A percentile compares a stretch with the other conserved stretches of the same genome.
These are phyloP conservation scores for Arthrobotrys megalospora DNA, from an alignment of 2,329 filamentous ascomycete species.

Conservation along the genomic window DNA sequence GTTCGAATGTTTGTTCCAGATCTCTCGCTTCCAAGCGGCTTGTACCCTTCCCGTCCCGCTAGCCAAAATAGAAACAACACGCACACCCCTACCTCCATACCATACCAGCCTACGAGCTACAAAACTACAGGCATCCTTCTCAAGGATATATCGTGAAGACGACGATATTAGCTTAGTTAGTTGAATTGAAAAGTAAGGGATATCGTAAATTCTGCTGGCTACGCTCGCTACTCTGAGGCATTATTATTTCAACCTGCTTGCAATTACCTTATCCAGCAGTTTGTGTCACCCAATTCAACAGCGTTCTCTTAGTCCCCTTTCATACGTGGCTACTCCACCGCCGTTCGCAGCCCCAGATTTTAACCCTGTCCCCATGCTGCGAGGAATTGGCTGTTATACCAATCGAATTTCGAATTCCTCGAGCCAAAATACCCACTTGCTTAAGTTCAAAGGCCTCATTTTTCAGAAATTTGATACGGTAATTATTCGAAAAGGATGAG, in stretches of 20 bases:
- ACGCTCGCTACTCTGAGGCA: slow-evolving; percentile 26
- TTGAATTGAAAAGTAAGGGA: not conserved
- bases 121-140: not conserved
- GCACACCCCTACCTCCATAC: slow-evolving; percentile 9
- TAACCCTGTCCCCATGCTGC: slow-evolving; percentile 1
- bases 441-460: not conserved
- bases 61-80: slow-evolving; percentile 61
- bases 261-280: slow-evolving; percentile 50
- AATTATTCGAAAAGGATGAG: not conserved
- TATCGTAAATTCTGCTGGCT: not conserved
- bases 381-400: slow-evolving; percentile 28
- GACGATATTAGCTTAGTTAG: not conserved
- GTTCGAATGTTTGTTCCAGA: slow-evolving; percentile 50
- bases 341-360: slow-evolving; percentile 41
- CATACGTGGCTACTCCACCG: slow-evolving; percentile 59
- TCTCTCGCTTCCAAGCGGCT: slow-evolving; percentile 58
- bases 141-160: slow-evolving; percentile 8
- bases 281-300: slow-evolving; percentile 49
- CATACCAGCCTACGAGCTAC: slow-evolving; percentile 15
- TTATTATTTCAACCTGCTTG: slow-evolving; percentile 41
- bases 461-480: slow-evolving; percentile 17
- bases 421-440: not conserved
- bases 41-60: slow-evolving; percentile 9
- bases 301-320: slow-evolving; percentile 34
- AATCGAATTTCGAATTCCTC: slow-evolving; percentile 35